Percentiles rank a stretch among this genome's conserved stretches.
phyloP scores from a whole-genome alignment of 2,329 filamentous ascomycete species.

The Gyromitra esculenta region DNA sequence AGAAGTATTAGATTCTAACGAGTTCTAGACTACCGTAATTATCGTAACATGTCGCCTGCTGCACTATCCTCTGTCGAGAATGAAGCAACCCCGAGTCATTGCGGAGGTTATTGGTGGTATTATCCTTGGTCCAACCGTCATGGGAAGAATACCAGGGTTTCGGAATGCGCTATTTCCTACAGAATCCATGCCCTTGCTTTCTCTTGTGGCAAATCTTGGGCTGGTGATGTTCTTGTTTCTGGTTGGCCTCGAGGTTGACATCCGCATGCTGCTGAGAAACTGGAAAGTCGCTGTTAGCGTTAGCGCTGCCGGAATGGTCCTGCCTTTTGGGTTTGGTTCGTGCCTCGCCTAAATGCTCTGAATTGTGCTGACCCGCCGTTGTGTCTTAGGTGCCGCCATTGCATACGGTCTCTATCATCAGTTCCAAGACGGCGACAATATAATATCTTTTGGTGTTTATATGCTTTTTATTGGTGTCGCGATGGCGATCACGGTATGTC shows the following conservation, averaged over 20 bases:
- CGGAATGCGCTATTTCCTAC: constrained; percentile 78
- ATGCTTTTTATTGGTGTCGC: constrained; percentile 87
- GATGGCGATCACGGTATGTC: constrained; percentile 81
- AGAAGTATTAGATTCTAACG: constrained; percentile 26
- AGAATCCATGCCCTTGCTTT: constrained; percentile 77
- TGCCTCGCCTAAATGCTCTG: constrained; percentile 13
- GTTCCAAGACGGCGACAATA: constrained; percentile 65
- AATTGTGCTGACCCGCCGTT: constrained; percentile 12
- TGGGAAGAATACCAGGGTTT: constrained; percentile 86
- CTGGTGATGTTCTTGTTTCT: constrained; percentile 87
- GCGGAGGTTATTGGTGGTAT: constrained; percentile 87
- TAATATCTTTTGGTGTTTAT: constrained; percentile 66
- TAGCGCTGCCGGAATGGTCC: constrained; percentile 78
- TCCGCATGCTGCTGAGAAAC: constrained; percentile 79
- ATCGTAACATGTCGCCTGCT: constrained; percentile 78
- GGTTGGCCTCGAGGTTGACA: constrained; percentile 85
- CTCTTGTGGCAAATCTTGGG: constrained; percentile 82
- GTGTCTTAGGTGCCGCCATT: constrained; percentile 66
- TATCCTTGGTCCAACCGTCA: constrained; percentile 81
- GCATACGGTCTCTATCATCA: constrained; percentile 82
- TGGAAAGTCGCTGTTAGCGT: constrained; percentile 83
- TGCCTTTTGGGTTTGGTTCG: constrained; percentile 84
- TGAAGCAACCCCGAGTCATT: constrained; percentile 83
- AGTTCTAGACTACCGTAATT: constrained; percentile 72
- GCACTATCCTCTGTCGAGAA: constrained; percentile 78